These are phyloP conservation scores for Fusarium sp. DNA, from an alignment of 2,329 filamentous ascomycete genomes.

Conservation along the genomic window DNA sequence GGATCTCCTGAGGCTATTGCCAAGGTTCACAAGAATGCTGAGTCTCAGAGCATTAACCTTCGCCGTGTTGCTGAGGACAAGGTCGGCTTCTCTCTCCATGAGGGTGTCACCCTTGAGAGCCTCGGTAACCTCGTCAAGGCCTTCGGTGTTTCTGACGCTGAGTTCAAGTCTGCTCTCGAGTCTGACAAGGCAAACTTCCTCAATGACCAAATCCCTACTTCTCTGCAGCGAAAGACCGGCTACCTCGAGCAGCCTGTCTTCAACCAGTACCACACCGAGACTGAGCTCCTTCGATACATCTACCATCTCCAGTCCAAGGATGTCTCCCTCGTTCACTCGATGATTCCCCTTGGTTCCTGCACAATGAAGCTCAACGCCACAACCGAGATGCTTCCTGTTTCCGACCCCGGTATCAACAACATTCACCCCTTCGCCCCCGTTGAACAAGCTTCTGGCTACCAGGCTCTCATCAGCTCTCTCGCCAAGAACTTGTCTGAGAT, in stretches of 20 bases:
- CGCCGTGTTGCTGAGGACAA: slow-evolving; percentile 44
- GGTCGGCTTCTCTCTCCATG: slow-evolving; percentile 46
- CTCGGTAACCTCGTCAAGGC: slow-evolving; percentile 35
- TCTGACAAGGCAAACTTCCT: slow-evolving; percentile 48
- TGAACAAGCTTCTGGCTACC: slow-evolving; percentile 74
- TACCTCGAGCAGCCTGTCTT: slow-evolving; percentile 93
- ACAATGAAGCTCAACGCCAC: slow-evolving; percentile 98
- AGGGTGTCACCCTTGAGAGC: slow-evolving; percentile 39
- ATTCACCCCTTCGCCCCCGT: slow-evolving; percentile 83
- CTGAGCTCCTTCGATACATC: slow-evolving; percentile 92
- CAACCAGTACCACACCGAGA: slow-evolving; percentile 95
- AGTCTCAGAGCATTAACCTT: slow-evolving; percentile 38
- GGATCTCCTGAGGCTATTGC: slow-evolving; percentile 43
- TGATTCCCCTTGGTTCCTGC: slow-evolving; percentile 96
- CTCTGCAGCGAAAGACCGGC: slow-evolving; percentile 74
- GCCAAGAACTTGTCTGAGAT: slow-evolving; percentile 81
- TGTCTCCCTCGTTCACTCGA: slow-evolving; percentile 91
- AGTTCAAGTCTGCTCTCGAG: slow-evolving; percentile 39
- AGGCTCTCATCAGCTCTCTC: slow-evolving; percentile 74
- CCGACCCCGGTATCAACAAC: slow-evolving; percentile 55
- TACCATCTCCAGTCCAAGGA: slow-evolving; percentile 94
- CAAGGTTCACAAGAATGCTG: slow-evolving; percentile 37
- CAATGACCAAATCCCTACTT: slow-evolving; percentile 58
- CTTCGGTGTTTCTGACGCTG: slow-evolving; percentile 41
- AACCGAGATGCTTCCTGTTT: slow-evolving; percentile 87